Percentiles rank a stretch among this genome's conserved stretches.
Evolutionary conservation across 768 basidiomycete genomes (phyloP).

Genomic region (Suillus lakei): DNA sequence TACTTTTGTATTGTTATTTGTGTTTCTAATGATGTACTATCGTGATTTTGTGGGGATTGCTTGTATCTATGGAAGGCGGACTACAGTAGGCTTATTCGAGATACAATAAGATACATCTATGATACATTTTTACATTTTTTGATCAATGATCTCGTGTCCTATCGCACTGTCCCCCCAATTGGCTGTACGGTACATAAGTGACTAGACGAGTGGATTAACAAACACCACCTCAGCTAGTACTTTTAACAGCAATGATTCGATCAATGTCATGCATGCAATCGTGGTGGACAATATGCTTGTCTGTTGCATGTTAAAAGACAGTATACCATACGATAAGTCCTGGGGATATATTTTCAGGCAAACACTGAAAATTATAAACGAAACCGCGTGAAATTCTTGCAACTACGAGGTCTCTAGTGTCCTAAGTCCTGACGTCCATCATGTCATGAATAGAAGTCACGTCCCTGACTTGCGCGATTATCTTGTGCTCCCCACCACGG

Average conservation of each 20-base stretch:
- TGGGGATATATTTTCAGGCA: background rate
- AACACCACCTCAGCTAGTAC: too few relatives aligned
- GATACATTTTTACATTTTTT: background rate
- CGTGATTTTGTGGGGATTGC: conserved; percentile 3
- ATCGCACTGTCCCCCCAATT: too few relatives aligned
- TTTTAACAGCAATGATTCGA: too few relatives aligned
- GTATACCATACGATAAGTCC: background rate
- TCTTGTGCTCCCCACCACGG: background rate
- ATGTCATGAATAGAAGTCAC: background rate
- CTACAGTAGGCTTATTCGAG: conserved; percentile 7
- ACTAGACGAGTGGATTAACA: too few relatives aligned
- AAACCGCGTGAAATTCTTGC: background rate
- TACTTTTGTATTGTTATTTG: conserved; percentile 10
- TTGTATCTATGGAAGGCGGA: conserved; percentile 2
- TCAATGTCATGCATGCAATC: background rate
- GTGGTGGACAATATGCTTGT: too few relatives aligned
- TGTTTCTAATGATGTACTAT: conserved; percentile 10
- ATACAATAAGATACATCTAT: background rate
- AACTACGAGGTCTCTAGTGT: background rate
- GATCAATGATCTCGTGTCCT: background rate
- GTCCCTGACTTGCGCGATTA: background rate
- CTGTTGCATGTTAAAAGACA: too few relatives aligned
- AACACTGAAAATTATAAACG: background rate
- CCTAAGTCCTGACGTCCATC: background rate
- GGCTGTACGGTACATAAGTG: too few relatives aligned